These are phyloP conservation scores for Amborella trichopoda DNA, from an alignment of 164 flowering plant genomes.

Conservation along the genomic window DNA sequence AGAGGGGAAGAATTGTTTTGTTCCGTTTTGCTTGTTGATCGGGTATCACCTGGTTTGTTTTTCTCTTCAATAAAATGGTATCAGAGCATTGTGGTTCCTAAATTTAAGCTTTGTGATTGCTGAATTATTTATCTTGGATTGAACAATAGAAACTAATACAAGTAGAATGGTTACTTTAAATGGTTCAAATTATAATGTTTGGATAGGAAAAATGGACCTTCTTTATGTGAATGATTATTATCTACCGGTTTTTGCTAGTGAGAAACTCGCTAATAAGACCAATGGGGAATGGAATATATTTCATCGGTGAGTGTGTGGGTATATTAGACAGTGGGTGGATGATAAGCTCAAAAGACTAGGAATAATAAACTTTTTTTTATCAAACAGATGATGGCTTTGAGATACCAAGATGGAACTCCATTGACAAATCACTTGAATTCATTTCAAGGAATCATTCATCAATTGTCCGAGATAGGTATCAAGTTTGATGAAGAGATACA, in stretches of 20 bases:
- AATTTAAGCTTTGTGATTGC: no score
- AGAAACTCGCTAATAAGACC: background rate
- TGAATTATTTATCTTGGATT: background rate
- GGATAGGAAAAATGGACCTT: background rate
- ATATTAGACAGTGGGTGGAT: background rate
- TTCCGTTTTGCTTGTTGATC: no score
- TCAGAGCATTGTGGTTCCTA: no score
- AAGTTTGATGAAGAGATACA: background rate
- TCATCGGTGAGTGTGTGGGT: background rate
- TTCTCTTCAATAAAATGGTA: background rate
- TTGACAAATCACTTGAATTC: background rate
- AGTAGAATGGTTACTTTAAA: background rate
- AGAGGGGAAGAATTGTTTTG: no score
- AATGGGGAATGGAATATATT: background rate
- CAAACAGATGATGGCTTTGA: no score
- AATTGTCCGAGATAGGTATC: background rate
- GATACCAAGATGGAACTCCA: background rate
- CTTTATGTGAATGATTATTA: background rate
- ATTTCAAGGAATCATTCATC: slow-evolving; percentile 1
- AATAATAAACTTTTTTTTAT: no score
- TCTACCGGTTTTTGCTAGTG: background rate
- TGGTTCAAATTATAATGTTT: background rate
- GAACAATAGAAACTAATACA: background rate
- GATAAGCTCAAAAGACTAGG: no score
- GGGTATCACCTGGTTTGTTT: no score